Evolutionary conservation across 2,329 filamentous ascomycete species (phyloP), one percentile per base, ranked within the genome.

Genomic region (Neonectria magnoliae): DNA sequence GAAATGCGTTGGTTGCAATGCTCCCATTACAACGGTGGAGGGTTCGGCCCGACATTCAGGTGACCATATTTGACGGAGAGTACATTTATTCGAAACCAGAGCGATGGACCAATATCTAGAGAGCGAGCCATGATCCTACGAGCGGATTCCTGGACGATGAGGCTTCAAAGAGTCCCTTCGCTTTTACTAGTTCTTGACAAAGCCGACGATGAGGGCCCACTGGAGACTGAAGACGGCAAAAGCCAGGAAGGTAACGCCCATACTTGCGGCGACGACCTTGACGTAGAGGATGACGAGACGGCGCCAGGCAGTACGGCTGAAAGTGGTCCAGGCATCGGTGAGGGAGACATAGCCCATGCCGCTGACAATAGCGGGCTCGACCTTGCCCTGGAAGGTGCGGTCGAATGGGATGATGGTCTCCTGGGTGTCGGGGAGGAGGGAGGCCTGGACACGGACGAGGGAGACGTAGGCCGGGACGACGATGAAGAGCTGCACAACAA

Each of bases 331-430:
- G 1, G 93, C 94, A 72, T 95, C 91, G 54, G 87, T 77, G 74
- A 95, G 86, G 44, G 91, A 87, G 66, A 93, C 85, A 70, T 88
- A 89, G 69, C 93, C 92, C 68, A 85, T 87, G 59, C 91, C 93
- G 64, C 88, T 90, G n/a, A 93, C 83, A 54, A 93, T 85, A 64
- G 88, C 87, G n/a, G 92, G 90, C 68, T 91, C 88, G 29, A 95
- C 88, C 76, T 90, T 91, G 71, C 93, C 93, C 68, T 87, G 88
- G 75, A 97, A 97, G 31, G 90, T 91, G 69, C 94, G 92, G 83
- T 98, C 95, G 74, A 98, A 97, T 33, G 93, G 91, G 38, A 98
- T 90, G 68, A 98, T 92, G 27, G 93, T 89, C 80, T 97, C 91
- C 70, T 94, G 87, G 18, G 93, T 90, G 64, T 93, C 90, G 1